Evolutionary conservation across 2,329 filamentous ascomycete species (phyloP).

Genomic region (Ampelomyces quisqualis): DNA sequence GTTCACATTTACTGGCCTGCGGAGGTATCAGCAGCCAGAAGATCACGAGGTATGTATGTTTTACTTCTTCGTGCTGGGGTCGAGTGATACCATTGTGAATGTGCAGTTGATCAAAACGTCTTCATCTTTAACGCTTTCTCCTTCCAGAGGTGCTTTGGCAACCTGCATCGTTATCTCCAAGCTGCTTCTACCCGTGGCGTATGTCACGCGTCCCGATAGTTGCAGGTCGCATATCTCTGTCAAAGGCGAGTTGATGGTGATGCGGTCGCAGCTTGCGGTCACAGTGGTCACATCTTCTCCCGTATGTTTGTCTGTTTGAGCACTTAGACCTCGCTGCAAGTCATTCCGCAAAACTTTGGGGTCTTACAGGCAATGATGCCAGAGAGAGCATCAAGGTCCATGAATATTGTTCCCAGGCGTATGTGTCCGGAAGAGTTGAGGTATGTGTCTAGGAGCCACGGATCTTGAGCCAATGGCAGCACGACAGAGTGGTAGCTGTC

Average conservation of each 20-base stretch:
- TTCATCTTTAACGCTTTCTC: conserved; percentile 57
- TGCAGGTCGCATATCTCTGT: conserved; percentile 78
- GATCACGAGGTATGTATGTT: neutral
- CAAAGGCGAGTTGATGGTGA: conserved; percentile 68
- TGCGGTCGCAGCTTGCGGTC: conserved; percentile 64
- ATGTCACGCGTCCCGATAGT: conserved; percentile 67
- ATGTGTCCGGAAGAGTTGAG: conserved; percentile 75
- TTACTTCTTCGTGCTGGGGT: conserved; percentile 65
- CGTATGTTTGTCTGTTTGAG: conserved; percentile 60
- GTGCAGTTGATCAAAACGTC: conserved; percentile 70
- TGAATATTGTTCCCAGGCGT: conserved; percentile 69
- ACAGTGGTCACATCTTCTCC: conserved; percentile 65
- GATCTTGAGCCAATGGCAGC: conserved; percentile 69
- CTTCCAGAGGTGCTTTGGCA: conserved; percentile 63
- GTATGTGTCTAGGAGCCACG: conserved; percentile 76
- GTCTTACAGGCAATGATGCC: conserved; percentile 64
- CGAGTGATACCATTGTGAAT: conserved; percentile 75
- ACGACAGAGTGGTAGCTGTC: conserved; percentile 71
- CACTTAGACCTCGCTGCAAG: conserved; percentile 17
- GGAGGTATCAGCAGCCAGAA: neutral
- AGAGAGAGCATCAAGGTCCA: conserved; percentile 77
- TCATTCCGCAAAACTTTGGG: conserved; percentile 57
- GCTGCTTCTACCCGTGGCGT: conserved; percentile 70
- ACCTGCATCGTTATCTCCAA: conserved; percentile 75
- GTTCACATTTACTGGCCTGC: conserved; percentile 60